Evolutionary conservation across 1,284 basidiomycete species (phyloP).

Genomic region (Mycosarcoma mackinlayi): DNA sequence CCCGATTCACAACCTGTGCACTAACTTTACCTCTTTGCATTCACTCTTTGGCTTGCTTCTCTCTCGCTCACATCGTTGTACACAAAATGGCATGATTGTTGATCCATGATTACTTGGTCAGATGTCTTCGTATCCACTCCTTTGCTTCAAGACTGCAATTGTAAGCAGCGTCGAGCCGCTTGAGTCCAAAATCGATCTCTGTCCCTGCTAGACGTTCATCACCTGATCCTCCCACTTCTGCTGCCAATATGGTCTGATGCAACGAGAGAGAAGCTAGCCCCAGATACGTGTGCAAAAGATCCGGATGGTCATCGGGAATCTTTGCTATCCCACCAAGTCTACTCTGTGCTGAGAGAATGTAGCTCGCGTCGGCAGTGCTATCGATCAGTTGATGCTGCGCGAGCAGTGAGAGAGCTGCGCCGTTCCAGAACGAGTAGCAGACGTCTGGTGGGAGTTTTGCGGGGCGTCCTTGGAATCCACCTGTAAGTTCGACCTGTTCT

Average conservation of each 20-base stretch:
- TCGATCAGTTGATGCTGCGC: conserved; percentile 47
- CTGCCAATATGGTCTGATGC: conserved; percentile 21
- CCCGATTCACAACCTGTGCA: conserved; percentile 10
- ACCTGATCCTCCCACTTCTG: background rate
- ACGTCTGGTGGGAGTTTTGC: conserved; percentile 54
- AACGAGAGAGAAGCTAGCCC: conserved; percentile 56
- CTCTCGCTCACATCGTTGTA: background rate
- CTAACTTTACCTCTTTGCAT: too few species aligned
- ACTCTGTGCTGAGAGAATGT: conserved; percentile 57
- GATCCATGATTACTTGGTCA: conserved; percentile 8
- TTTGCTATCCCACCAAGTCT: conserved; percentile 62
- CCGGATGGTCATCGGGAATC: conserved; percentile 56
- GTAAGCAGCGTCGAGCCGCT: conserved; percentile 23
- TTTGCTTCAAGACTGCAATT: conserved; percentile 21
- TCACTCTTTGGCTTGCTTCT: too few species aligned
- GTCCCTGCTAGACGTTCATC: background rate
- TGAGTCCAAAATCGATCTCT: conserved; percentile 19
- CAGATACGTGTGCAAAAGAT: conserved; percentile 64
- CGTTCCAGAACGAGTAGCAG: conserved; percentile 68
- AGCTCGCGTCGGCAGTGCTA: conserved; percentile 37
- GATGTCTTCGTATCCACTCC: conserved; percentile 16
- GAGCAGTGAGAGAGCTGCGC: conserved; percentile 52
- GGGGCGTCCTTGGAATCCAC: conserved; percentile 57
- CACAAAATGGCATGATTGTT: background rate
- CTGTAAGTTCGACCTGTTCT: conserved; percentile 5